Conservation (phyloP, 139 green algal species). For the Closterium sp. region DNA sequence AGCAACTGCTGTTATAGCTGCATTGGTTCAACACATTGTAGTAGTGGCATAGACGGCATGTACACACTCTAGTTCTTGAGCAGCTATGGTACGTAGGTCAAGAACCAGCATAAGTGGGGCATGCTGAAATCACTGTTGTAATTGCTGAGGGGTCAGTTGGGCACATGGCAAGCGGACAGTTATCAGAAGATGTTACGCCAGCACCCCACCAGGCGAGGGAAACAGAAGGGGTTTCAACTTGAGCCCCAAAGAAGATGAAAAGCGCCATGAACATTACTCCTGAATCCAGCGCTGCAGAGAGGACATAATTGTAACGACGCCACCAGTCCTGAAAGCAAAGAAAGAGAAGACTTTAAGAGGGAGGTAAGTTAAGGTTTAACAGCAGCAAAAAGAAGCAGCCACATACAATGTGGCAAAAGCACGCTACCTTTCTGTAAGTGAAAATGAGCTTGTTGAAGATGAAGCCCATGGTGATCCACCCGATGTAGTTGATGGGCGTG, state of each 20-base stretch:
- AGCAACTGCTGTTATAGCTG: too few relatives aligned
- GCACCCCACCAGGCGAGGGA: constrained; percentile 17
- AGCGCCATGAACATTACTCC: constrained; percentile 32
- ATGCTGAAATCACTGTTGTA: not conserved
- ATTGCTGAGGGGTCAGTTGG: not conserved
- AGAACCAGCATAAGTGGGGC: not conserved
- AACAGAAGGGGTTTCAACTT: not conserved
- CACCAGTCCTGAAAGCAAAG: not conserved
- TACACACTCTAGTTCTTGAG: too few relatives aligned
- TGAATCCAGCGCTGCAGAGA: constrained; percentile 22
- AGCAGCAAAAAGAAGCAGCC: too few relatives aligned
- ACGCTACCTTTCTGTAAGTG: constrained; percentile 20
- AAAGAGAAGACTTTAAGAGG: not conserved
- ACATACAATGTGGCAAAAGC: not conserved
- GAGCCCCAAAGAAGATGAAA: constrained; percentile 16
- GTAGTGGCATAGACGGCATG: too few relatives aligned
- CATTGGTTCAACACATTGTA: too few relatives aligned
- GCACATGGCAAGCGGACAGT: constrained; percentile 12
- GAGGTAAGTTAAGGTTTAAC: too few relatives aligned
- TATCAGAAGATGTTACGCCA: not conserved
- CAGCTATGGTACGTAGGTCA: too few relatives aligned
- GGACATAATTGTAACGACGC: constrained; percentile 31
- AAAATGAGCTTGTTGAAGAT: constrained; percentile 34
- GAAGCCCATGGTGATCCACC: constrained; percentile 15
- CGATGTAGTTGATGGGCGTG: constrained; percentile 20